These are phyloP conservation scores for Acer saccharum DNA, from an alignment of 345 rosid genomes.

Conservation along the genomic window DNA sequence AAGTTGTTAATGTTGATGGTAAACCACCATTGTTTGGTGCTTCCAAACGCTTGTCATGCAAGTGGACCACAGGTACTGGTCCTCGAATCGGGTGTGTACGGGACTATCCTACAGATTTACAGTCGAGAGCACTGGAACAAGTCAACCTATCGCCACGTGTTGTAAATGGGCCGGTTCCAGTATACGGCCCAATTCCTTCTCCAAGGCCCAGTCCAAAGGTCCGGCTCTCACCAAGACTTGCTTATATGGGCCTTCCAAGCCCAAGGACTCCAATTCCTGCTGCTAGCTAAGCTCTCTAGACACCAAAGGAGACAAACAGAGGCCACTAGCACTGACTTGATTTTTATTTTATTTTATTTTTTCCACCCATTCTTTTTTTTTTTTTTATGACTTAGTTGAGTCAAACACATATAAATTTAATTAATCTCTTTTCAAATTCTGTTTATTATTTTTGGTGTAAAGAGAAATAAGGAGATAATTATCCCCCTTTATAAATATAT, in stretches of 20 bases:
- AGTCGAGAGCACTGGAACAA: conserved; percentile 74
- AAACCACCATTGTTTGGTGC: conserved; percentile 14
- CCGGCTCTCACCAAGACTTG: conserved; percentile 73
- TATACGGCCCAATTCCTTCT: conserved; percentile 81
- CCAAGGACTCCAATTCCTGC: conserved; percentile 48
- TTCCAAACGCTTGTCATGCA: conserved; percentile 52
- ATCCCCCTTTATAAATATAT: too few species aligned
- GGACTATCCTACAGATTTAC: conserved; percentile 74
- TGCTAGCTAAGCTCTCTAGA: conserved; percentile 6
- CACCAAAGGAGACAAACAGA: background rate
- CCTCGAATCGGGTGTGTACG: conserved; percentile 90
- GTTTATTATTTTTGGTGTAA: conserved; percentile 17
- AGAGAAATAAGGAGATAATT: background rate
- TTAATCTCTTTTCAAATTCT: background rate
- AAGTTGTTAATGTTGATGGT: background rate
- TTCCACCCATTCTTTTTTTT: background rate
- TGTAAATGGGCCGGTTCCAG: conserved; percentile 26
- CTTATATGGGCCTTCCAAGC: conserved; percentile 81
- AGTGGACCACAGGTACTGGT: conserved; percentile 75
- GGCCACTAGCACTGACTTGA: conserved; percentile 18
- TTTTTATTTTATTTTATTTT: background rate
- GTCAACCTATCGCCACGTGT: conserved; percentile 82
- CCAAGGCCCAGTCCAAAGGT: conserved; percentile 82
- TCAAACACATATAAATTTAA: background rate
- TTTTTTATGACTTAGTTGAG: background rate